Conservation (phyloP, 805 yeast genomes). For the Pichia membranifaciens region DNA sequence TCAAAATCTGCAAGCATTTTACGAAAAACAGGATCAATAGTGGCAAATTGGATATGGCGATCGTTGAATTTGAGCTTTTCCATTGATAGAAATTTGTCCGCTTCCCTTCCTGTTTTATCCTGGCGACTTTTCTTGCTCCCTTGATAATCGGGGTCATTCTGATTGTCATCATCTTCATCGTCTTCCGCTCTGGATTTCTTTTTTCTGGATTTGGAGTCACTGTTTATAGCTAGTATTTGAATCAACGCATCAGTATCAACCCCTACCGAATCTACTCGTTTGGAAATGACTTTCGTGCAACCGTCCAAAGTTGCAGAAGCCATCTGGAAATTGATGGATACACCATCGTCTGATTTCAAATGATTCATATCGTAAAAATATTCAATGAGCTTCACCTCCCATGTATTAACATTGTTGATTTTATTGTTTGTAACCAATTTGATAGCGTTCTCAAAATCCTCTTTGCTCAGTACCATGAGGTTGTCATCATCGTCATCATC, state of each 20-base stretch:
- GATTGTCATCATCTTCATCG: constrained; percentile 22
- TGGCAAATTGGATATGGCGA: constrained; percentile 2
- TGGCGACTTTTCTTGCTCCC: constrained; percentile 23
- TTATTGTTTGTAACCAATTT: constrained; percentile 32
- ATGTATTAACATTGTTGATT: constrained; percentile 42
- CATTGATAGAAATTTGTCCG: background rate
- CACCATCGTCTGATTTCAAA: constrained; percentile 36
- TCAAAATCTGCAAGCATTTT: constrained; percentile 73
- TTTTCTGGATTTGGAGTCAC: constrained; percentile 17
- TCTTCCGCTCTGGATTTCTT: constrained; percentile 17
- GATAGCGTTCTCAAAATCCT: constrained; percentile 24
- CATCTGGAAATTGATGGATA: constrained; percentile 40
- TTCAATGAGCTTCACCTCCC: constrained; percentile 47
- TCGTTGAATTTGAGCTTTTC: constrained; percentile 4
- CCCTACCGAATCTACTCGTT: constrained; percentile 40
- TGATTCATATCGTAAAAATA: constrained; percentile 47
- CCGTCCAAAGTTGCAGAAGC: constrained; percentile 48
- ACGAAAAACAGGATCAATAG: constrained; percentile 67
- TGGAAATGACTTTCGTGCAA: constrained; percentile 44
- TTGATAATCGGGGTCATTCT: constrained; percentile 6
- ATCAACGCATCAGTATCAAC: constrained; percentile 36
- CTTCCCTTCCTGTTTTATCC: constrained; percentile 27
- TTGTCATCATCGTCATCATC: constrained; percentile 3
- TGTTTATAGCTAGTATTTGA: constrained; percentile 51
- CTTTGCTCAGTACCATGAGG: constrained; percentile 1